Evolutionary conservation across 805 yeast species (phyloP), one percentile per base, ranked within the genome.

Genomic region (Candida palmyrensis): DNA sequence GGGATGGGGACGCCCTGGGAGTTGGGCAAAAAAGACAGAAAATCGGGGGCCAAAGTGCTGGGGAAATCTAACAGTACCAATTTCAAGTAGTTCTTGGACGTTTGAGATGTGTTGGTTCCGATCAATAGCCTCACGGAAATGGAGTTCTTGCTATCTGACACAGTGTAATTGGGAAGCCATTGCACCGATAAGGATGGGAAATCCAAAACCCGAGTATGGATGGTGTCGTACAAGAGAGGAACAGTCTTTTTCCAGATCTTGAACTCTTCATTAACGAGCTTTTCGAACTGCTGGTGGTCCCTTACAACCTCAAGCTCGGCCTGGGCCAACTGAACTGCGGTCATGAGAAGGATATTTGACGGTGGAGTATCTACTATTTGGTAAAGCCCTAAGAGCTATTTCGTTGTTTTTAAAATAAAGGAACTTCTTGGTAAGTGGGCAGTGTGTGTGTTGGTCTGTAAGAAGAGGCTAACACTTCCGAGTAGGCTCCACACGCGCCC

Each of bases 191-290:
- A 57, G 11, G 86, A 75, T 1, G 95, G 94, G 74, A 79, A 79
- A 33, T 76, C 71, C 17, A 79, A 60, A 6, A 82, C 77, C 30
- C 72, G 73, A 3, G 92, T 81, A 41, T 82, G 79, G 29, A 86
- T 64, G 40, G 81, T 72, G 44, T 80, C 84, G 55, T 86, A 86
- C 39, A 86, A 62, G 43, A 83, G 64, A 3, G 94, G 95, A 10
- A 83, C 80, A 2, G 90, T 74, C 48, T 85, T 84, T 53, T 85
- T 86, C 96, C 96, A 86, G 37, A 79, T 62, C 44, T 69, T 69
- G 65, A 72, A 82, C 58, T 83, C 92, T 55, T 83, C 94, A 47
- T 83, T 83, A 40, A 71, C 66, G 7, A 80, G 56, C 49, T 82
- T 82, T 46, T 79, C 84, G 30, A 67, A 65, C 32, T 67, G 60